Conservation (phyloP, 805 yeast species). For the Metschnikowia sp. region DNA sequence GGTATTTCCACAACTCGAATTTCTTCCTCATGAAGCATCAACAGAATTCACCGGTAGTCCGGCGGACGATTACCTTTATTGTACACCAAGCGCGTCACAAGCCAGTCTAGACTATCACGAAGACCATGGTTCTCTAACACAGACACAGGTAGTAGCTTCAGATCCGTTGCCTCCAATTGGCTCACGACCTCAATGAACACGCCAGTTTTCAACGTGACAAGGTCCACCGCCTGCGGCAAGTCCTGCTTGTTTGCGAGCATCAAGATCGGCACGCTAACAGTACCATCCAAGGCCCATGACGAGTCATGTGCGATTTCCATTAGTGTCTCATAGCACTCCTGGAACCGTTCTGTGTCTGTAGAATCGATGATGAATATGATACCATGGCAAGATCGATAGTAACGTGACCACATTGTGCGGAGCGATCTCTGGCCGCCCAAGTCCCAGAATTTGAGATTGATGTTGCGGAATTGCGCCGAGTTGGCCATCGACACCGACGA, state of each 20-base stretch:
- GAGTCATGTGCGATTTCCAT: constrained; percentile 42
- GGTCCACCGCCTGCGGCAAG: constrained; percentile 44
- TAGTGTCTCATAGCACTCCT: constrained; percentile 74
- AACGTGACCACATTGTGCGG: constrained; percentile 82
- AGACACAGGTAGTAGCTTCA: constrained; percentile 84
- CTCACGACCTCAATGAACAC: constrained; percentile 79
- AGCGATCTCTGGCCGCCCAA: constrained; percentile 92
- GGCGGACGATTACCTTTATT: constrained; percentile 65
- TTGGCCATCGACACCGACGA: constrained; percentile 35
- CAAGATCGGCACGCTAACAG: constrained; percentile 74
- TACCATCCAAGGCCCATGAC: constrained; percentile 33
- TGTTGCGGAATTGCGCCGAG: constrained; percentile 36
- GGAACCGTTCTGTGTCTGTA: constrained; percentile 75
- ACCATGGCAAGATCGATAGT: constrained; percentile 84
- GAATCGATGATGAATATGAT: constrained; percentile 91
- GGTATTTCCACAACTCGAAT: neutral
- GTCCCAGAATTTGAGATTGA: constrained; percentile 85
- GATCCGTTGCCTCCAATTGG: constrained; percentile 84
- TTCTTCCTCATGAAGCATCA: neutral
- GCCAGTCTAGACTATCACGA: constrained; percentile 85
- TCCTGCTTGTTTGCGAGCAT: constrained; percentile 98
- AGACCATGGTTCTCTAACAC: constrained; percentile 85
- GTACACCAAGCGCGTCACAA: constrained; percentile 65
- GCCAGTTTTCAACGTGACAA: constrained; percentile 67
- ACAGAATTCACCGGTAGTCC: constrained; percentile 25